Evolutionary conservation across 768 basidiomycete genomes (phyloP).

Genomic region (Galerina marginata): DNA sequence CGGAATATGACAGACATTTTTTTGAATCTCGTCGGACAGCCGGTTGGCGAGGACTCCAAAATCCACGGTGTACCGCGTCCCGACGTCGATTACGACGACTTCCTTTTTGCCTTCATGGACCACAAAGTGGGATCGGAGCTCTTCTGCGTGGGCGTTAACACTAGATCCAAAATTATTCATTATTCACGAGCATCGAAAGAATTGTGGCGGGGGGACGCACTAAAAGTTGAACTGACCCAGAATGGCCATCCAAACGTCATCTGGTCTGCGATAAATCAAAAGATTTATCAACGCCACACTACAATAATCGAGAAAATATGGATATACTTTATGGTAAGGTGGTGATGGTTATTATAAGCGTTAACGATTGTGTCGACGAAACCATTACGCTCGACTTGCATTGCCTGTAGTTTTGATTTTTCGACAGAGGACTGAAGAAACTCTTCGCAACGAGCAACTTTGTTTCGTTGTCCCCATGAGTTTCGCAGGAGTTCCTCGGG

Average conservation of each 20-base stretch:
- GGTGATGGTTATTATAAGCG: conserved; percentile 36
- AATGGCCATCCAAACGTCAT: conserved; percentile 52
- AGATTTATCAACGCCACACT: background rate
- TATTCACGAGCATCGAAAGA: background rate
- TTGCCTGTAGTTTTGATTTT: background rate
- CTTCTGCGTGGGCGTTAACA: conserved; percentile 41
- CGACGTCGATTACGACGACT: conserved; percentile 28
- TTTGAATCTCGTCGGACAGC: conserved; percentile 29
- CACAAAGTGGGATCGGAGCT: conserved; percentile 36
- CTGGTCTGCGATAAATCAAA: conserved; percentile 31
- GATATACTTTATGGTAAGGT: background rate
- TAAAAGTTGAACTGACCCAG: conserved; percentile 41
- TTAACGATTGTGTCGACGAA: conserved; percentile 33
- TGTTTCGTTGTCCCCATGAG: background rate
- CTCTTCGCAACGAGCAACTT: background rate
- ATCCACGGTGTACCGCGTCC: conserved; percentile 30
- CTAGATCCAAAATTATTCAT: background rate
- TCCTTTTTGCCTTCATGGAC: conserved; percentile 34
- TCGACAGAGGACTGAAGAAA: conserved; percentile 5
- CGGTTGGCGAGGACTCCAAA: conserved; percentile 33
- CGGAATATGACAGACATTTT: conserved; percentile 5
- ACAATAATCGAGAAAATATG: background rate
- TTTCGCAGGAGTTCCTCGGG: conserved; percentile 1
- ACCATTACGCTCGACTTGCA: conserved; percentile 26
- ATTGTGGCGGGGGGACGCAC: conserved; percentile 23